phyloP scores from a whole-genome alignment of 1,284 basidiomycete genomes.

The Boletus semigastroideus region DNA sequence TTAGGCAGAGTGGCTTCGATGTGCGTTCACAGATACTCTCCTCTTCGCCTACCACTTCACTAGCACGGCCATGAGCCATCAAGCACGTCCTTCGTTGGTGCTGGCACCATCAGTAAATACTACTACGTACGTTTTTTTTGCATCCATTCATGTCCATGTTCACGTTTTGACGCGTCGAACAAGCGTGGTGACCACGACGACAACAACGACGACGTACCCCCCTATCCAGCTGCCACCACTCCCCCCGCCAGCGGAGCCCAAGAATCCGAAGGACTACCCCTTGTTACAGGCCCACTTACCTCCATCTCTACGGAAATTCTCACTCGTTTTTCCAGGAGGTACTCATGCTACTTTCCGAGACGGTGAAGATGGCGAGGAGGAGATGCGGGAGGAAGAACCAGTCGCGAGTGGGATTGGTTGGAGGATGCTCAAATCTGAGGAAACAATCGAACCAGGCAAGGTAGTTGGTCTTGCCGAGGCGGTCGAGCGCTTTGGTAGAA shows the following conservation, averaged over 20 bases:
- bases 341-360: conserved; percentile 74
- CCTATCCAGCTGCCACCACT: conserved; percentile 74
- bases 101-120: conserved; percentile 77
- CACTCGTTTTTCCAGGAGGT: conserved; percentile 76
- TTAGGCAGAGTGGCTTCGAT: conserved; percentile 36
- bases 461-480: conserved; percentile 71
- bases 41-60: conserved; percentile 19
- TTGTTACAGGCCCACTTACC: conserved; percentile 70
- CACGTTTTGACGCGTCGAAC: conserved; percentile 29
- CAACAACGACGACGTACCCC: conserved; percentile 80
- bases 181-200: conserved; percentile 84
- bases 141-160: conserved; percentile 1
- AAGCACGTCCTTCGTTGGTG: conserved; percentile 59
- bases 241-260: conserved; percentile 66
- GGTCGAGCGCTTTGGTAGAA: conserved; percentile 77
- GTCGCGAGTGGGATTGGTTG: conserved; percentile 67
- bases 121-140: conserved; percentile 56
- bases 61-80: conserved; percentile 49
- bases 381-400: conserved; percentile 70
- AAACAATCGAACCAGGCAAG: conserved; percentile 47
- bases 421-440: conserved; percentile 68
- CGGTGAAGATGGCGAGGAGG: conserved; percentile 58
- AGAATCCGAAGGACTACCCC: conserved; percentile 75
- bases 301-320: conserved; percentile 66
- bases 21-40: conserved; percentile 30